Base-by-base conservation (phyloP, 192 early-diverging fungal genomes). In the Podila verticillata region DNA sequence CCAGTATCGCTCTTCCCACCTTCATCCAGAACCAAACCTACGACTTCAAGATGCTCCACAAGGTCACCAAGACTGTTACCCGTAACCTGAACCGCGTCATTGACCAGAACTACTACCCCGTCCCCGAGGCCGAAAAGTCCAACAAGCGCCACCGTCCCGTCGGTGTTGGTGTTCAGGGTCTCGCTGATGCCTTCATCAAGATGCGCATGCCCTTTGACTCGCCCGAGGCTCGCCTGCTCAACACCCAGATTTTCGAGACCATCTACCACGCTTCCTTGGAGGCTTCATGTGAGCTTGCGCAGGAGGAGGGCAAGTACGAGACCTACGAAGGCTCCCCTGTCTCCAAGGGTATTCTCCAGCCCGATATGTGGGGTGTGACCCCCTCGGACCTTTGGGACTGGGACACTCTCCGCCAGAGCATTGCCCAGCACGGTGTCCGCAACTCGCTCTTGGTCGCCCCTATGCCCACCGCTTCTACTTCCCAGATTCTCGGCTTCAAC, bases 61-160 rank as follows among this genome's bases (percentile, higher is more conserved):
- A 89, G 77, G 91, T 96, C 48, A 89, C 93, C 71, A 96, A 99
- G 82, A 93, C 97, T 5, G 88, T 97, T 8, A 92, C 96, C 7
- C 84, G 86, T 68, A 99, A 99, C 87, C 84, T 99, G 62, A 96
- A 99, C 90, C 96, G 93, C 85, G 96, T 99, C 74, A 99, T 99
- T 66, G 96, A 99, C 82, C 84, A 93, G 68, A 99, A 99, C 88
- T 97, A 92, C 81, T 99, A 99, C 82, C 96, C 97, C 17, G 95
- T 99, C 22, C 84, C 83, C 22, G 95, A 97, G 86, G 95, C 96
- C 8, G 88, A 90, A 29, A 75, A 78, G 65, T 96, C 95, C 66
- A 99, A 99, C 90, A 87, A 95, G 88, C 94, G 94, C 58, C 95
- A 99, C 84, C 90, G 97, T 22, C 97, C 97, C n/a, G 93, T 99